These are phyloP conservation scores for Cryphonectria parasitica DNA, from an alignment of 2,329 filamentous ascomycete species.

Conservation along the genomic window DNA sequence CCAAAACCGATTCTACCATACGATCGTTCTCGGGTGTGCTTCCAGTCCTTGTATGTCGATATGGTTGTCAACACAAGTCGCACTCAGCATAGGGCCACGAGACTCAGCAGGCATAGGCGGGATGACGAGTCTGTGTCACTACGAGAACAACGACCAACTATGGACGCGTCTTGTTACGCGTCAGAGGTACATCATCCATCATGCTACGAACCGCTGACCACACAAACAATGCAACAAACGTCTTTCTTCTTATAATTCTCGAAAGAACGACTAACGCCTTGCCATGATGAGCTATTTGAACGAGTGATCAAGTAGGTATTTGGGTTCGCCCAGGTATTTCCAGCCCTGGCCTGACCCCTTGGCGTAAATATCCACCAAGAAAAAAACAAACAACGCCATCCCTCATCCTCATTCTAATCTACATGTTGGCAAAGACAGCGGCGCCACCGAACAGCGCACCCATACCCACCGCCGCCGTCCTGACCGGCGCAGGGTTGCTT, in stretches of 20 bases:
- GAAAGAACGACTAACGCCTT: background rate
- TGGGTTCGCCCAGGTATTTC: background rate
- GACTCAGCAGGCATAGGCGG: background rate
- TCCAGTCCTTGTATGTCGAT: background rate
- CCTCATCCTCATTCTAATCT: conserved; percentile 32
- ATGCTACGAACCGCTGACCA: background rate
- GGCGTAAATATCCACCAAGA: background rate
- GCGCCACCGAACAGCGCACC: conserved; percentile 53
- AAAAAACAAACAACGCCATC: no score
- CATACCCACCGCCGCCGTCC: conserved; percentile 49
- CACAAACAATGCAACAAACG: background rate
- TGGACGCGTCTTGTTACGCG: background rate
- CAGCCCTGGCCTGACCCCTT: background rate
- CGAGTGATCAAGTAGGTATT: background rate
- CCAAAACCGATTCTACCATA: conserved; percentile 8
- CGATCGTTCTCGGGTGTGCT: background rate
- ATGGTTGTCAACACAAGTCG: background rate
- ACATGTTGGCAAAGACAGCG: conserved; percentile 50
- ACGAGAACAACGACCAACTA: background rate
- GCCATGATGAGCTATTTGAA: conserved; percentile 3
- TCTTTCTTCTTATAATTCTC: background rate
- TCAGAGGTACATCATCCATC: background rate
- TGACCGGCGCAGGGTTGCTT: conserved; percentile 38
- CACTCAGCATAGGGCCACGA: background rate
- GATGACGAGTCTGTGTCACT: background rate